Evolutionary conservation across 768 basidiomycete species (phyloP).

Genomic region (Podaxis sp.): DNA sequence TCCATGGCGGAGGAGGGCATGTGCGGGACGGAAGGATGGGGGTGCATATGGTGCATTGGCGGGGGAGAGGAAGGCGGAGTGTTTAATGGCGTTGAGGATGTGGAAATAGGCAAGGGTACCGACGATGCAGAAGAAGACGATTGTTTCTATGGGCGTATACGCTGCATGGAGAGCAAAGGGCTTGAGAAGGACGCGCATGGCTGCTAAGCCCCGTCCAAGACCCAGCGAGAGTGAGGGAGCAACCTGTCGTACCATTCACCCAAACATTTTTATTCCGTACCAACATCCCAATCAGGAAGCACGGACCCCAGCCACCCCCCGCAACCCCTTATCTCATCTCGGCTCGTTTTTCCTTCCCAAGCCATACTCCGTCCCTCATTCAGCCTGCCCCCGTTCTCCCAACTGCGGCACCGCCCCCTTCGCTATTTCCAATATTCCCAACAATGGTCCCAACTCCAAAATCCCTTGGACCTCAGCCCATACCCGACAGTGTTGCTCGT

Average conservation of each 20-base stretch:
- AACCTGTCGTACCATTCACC: conserved; percentile 13
- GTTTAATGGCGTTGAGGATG: conserved; percentile 85
- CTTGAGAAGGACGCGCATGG: conserved; percentile 60
- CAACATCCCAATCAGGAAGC: not conserved
- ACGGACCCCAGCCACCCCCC: conserved; percentile 3
- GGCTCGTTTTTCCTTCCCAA: not conserved
- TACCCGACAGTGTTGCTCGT: not conserved
- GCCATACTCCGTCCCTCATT: not conserved
- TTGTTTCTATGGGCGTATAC: conserved; percentile 82
- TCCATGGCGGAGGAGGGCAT: conserved; percentile 50
- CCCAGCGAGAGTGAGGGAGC: not conserved
- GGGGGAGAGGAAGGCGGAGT: conserved; percentile 77
- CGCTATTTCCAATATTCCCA: not conserved
- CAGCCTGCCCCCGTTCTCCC: not conserved
- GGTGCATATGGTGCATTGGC: conserved; percentile 31
- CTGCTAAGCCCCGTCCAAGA: not conserved
- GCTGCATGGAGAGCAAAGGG: conserved; percentile 74
- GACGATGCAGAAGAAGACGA: conserved; percentile 85
- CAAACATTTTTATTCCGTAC: conserved; percentile 12
- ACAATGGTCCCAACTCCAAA: not conserved
- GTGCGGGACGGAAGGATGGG: conserved; percentile 50
- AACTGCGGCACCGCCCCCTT: not conserved
- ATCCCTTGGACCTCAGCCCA: not conserved
- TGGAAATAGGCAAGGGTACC: conserved; percentile 96
- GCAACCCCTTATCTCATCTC: not conserved